A percentile compares a stretch with the other conserved stretches of the same genome.
phyloP scores from a whole-genome alignment of 1,284 basidiomycete species.

The Hymenochaete sp. region DNA sequence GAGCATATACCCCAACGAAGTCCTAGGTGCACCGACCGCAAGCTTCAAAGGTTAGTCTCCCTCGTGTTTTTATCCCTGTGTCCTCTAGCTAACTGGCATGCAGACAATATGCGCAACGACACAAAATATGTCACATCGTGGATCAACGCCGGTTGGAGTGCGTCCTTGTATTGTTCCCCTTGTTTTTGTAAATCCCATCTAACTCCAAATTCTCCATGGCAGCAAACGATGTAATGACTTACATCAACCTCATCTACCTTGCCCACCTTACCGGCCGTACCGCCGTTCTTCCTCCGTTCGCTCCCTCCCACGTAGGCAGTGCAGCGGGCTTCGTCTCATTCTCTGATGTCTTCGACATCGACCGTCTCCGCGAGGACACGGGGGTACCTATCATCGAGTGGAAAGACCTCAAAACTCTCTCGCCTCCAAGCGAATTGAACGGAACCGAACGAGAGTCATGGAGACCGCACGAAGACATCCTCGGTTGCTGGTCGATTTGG shows the following conservation, averaged over 20 bases:
- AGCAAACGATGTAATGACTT: constrained; percentile 26
- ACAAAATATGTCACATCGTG: constrained; percentile 60
- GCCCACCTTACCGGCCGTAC: constrained; percentile 54
- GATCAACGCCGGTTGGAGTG: constrained; percentile 66
- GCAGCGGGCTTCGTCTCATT: constrained; percentile 31
- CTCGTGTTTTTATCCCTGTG: background rate
- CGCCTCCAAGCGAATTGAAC: constrained; percentile 36
- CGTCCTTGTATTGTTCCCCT: too few relatives aligned
- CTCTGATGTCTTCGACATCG: constrained; percentile 37
- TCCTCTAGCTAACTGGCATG: background rate
- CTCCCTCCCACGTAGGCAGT: constrained; percentile 54
- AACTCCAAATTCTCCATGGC: background rate
- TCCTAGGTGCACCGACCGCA: constrained; percentile 43
- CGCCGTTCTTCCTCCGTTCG: constrained; percentile 55
- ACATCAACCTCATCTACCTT: constrained; percentile 63
- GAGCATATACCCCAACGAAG: constrained; percentile 26
- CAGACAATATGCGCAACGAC: constrained; percentile 48
- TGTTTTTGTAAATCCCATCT: constrained; percentile 1
- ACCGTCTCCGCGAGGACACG: constrained; percentile 29
- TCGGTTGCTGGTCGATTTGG: constrained; percentile 55
- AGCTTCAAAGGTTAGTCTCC: constrained; percentile 31
- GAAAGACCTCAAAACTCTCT: constrained; percentile 30
- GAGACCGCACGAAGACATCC: constrained; percentile 47
- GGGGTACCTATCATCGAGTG: constrained; percentile 33
- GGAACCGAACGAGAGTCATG: too few relatives aligned